A percentile compares a stretch with the other conserved stretches of the same genome.
phyloP scores from a whole-genome alignment of 1,284 basidiomycete genomes.

The Apiotrichum sp. region DNA sequence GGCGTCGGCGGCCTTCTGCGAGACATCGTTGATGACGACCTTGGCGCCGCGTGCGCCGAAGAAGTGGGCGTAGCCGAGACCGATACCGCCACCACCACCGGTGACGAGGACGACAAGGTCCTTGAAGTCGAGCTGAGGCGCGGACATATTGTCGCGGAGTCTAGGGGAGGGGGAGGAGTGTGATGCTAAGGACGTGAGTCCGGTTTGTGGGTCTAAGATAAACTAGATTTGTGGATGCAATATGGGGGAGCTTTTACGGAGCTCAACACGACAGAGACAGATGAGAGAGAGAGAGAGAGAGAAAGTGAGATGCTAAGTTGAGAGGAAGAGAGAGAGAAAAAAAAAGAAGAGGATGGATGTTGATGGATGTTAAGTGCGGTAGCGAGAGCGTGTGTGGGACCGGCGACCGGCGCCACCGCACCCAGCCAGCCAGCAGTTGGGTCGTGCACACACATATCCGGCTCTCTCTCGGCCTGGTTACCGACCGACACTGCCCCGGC shows the following conservation, averaged over 20 bases:
- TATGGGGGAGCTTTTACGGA: neutral
- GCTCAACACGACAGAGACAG: neutral
- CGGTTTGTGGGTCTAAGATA: too few relatives aligned
- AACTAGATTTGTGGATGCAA: neutral
- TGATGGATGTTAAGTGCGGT: too few relatives aligned
- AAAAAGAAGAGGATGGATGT: neutral
- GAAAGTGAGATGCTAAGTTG: neutral
- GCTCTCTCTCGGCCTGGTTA: neutral
- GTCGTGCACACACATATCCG: too few relatives aligned
- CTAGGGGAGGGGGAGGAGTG: neutral
- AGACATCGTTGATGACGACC: conserved; percentile 94
- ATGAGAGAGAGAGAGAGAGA: conserved; percentile 1
- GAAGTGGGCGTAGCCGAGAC: conserved; percentile 77
- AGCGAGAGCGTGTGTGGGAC: too few relatives aligned
- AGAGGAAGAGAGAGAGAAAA: neutral
- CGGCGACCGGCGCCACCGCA: too few relatives aligned
- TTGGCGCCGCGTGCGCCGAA: conserved; percentile 89
- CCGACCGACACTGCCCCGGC: too few relatives aligned
- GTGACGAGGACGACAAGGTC: conserved; percentile 90
- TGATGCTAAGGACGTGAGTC: too few relatives aligned
- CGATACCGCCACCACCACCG: conserved; percentile 91
- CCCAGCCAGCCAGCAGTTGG: too few relatives aligned
- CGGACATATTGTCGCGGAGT: conserved; percentile 2
- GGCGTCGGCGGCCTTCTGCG: conserved; percentile 77
- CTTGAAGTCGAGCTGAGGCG: conserved; percentile 57